Conservation (phyloP, 2,329 filamentous ascomycete genomes). For the Colletotrichum sansevieriae region DNA sequence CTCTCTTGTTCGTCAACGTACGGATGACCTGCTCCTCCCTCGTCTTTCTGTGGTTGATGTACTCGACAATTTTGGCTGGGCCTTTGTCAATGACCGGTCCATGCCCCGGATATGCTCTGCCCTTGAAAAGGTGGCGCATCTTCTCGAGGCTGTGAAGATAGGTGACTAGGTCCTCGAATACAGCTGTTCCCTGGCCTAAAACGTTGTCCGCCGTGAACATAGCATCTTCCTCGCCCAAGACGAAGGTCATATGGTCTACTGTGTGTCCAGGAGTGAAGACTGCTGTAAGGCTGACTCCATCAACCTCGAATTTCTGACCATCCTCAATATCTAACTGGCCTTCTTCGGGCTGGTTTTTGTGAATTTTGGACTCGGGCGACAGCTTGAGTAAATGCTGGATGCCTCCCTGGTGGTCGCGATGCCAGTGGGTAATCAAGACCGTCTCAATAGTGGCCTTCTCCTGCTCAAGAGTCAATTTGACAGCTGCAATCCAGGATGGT, state of each 20-base stretch:
- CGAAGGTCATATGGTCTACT: slow-evolving; percentile 83
- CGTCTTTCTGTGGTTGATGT: slow-evolving; percentile 83
- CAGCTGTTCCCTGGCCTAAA: slow-evolving; percentile 86
- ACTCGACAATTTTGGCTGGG: slow-evolving; percentile 79
- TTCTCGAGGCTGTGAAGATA: slow-evolving; percentile 78
- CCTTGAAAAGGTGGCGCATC: slow-evolving; percentile 76
- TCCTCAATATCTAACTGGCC: slow-evolving; percentile 63
- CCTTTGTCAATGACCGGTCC: slow-evolving; percentile 83
- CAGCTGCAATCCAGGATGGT: slow-evolving; percentile 76
- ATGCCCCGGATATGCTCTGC: slow-evolving; percentile 88
- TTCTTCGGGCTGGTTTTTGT: slow-evolving; percentile 73
- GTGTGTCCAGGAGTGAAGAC: slow-evolving; percentile 78
- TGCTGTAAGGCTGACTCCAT: slow-evolving; percentile 76
- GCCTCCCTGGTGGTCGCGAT: slow-evolving; percentile 86
- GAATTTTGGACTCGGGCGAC: slow-evolving; percentile 73
- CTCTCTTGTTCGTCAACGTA: slow-evolving; percentile 61
- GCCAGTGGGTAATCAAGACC: slow-evolving; percentile 91
- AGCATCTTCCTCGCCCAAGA: slow-evolving; percentile 82
- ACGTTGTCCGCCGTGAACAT: slow-evolving; percentile 94
- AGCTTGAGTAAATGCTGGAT: slow-evolving; percentile 75
- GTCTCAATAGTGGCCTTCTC: slow-evolving; percentile 78
- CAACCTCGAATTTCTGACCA: slow-evolving; percentile 66
- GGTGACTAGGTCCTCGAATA: slow-evolving; percentile 80
- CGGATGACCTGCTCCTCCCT: slow-evolving; percentile 83
- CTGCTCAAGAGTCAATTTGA: slow-evolving; percentile 73